Evolutionary conservation across 1,284 basidiomycete genomes (phyloP), one percentile per base, ranked within the genome.

Genomic region (Leccinum pallidistipes): DNA sequence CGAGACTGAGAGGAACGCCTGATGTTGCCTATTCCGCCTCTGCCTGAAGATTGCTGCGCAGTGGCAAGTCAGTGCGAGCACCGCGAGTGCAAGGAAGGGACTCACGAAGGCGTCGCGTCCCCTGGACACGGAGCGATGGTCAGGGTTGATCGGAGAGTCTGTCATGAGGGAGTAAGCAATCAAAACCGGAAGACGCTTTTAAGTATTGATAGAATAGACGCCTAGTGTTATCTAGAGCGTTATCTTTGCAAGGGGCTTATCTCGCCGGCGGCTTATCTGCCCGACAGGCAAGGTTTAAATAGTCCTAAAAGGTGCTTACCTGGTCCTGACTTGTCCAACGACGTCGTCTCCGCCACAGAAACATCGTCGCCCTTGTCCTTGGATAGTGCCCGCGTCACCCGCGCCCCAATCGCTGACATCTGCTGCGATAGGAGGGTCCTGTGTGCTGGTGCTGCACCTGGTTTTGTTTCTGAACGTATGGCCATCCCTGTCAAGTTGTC

Each of bases 11-110:
- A 83, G 6, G 82, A 62, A 5, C 71, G 77, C 61, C 81, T 80
- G 60, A 90, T 85, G 74, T 91, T 91, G 40, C 89, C 89, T 11
- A 80, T 64, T 11, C 89, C 88, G 2, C 89, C 89, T 62, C 89
- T 79, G 5, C 88, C 88, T 21, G 83, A 84, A 5, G 86, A 88
- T 61, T 78, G 76, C 81, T 86, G 34, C 18, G 32, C 10, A 14
- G 3, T 3, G 18, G 12, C 3, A 18, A 24, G 49, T 43, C 14
- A 29, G 51, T 32, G 10, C 11, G 49, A 3, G n/a, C 3, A n/a
- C 8, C 1, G 2, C 18, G 27, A 50, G 36, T 2, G 27, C 4
- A 21, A 4, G 21, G 3, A 11, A 4, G 16, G 3, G 5, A 12
- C 78, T 62, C 61, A 79, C 79, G 16, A 75, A 76, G 32, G 70